phyloP scores from a whole-genome alignment of 305 asterid species.

The Solanum aculeatissimum region DNA sequence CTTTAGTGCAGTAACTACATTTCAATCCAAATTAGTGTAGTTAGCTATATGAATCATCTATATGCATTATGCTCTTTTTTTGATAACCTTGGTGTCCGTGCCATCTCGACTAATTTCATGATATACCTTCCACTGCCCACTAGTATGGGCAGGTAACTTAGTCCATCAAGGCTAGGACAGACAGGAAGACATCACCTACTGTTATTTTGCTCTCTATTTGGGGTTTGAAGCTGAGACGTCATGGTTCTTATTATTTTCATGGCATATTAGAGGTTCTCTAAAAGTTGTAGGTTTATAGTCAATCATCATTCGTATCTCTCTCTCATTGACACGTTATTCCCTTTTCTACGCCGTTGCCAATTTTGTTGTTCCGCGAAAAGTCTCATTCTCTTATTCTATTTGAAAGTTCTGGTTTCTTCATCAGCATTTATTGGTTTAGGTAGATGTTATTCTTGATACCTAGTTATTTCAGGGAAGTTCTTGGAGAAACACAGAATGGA shows the following conservation, averaged over 20 bases:
- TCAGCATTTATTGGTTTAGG: not conserved
- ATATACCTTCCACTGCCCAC: not conserved
- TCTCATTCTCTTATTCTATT: not conserved
- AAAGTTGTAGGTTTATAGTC: not conserved
- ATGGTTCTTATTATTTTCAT: not conserved
- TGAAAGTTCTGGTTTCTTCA: not conserved
- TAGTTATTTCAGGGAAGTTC: slow-evolving; percentile 51
- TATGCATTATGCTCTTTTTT: not conserved
- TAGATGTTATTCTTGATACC: not conserved
- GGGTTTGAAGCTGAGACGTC: not conserved
- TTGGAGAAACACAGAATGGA: slow-evolving; percentile 68
- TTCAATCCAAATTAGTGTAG: not conserved
- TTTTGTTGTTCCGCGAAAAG: not conserved
- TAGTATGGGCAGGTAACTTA: too few species aligned
- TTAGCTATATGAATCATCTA: not conserved
- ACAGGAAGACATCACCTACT: not conserved
- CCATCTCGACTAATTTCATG: not conserved
- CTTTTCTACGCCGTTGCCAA: not conserved
- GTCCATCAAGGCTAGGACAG: not conserved
- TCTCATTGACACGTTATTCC: not conserved
- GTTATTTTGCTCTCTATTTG: not conserved
- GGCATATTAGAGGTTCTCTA: not conserved
- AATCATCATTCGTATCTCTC: not conserved
- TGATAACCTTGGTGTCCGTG: not conserved
- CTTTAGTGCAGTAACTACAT: not conserved